Evolutionary conservation across 139 green algal species (phyloP), one percentile per base, ranked within the genome.

Genomic region (Tetradesmus lagerheimii): DNA sequence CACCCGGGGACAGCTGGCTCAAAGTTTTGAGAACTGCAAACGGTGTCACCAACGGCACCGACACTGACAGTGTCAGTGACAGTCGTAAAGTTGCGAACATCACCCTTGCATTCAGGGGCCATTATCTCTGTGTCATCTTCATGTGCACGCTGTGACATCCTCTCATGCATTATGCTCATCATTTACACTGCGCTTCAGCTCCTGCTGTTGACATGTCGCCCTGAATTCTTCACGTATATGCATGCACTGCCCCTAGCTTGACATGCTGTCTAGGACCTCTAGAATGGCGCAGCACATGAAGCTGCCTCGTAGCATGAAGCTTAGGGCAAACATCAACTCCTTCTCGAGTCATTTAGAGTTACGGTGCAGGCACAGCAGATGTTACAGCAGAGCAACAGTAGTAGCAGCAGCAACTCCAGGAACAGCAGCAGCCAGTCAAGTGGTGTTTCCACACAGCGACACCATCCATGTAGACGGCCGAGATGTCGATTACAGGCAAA

Each of bases 371-470:
- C 79, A 85, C 43, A 82, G 20, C 38, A 35, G 18, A 82, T 41
- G 16, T 4, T 43, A 85, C 43, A 82, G 20, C 38, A 35, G 18
- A 82, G 25, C 76, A 82, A 31, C 37, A 82, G 35, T 18, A 29
- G 35, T 5, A 82, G 76, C 67, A 37, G 31, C 67, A 78, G 9
- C n/a, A 78, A n/a, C 67, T 23, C 25, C 8, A 78, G n/a, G 37
- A 45, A 12, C 76, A 82, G 37, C 35, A 53, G 35, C 15, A 47
- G 35, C 11, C 37, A 82, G 76, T 31, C 1, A 62, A 20, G 1
- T 89, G 4, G 85, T 89, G 31, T 89, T 89, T 41, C 85, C 85
- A 37, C 85, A 89, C 35, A 84, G 29, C 31, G 45, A 83, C 41
- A 39, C 18, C 6, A 27, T 80, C 39, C 38, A 8, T 8, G 4